Conservation (phyloP, 2,329 filamentous ascomycete species). For the Penicillium sp. region DNA sequence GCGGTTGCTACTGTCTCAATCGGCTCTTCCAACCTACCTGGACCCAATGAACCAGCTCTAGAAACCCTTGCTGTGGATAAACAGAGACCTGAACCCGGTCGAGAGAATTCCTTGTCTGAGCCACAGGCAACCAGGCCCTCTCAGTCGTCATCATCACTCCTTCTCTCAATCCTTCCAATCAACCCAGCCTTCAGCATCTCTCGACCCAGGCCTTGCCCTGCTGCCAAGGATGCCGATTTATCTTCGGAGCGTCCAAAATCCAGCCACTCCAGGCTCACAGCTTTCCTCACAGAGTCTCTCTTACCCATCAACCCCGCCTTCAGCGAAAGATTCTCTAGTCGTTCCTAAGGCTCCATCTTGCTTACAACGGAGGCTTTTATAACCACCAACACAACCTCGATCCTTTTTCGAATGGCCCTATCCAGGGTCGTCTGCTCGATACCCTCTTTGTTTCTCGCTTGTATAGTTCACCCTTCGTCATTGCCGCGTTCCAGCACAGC, state of each 20-base stretch:
- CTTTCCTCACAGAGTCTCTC: slow-evolving; percentile 17
- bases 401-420: slow-evolving; percentile 18
- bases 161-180: slow-evolving; percentile 15
- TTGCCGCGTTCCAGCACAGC: slow-evolving; percentile 22
- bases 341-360: neutral
- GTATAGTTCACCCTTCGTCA: slow-evolving; percentile 24
- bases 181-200: slow-evolving; percentile 7
- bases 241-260: neutral
- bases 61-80: neutral
- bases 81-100: neutral
- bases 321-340: slow-evolving; percentile 9
- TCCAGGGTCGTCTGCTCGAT: slow-evolving; percentile 25
- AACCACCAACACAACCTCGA: slow-evolving; percentile 12
- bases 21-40: neutral
- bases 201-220: slow-evolving; percentile 7
- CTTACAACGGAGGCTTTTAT: slow-evolving; percentile 2
- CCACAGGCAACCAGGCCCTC: slow-evolving; percentile 1
- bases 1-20: neutral
- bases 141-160: slow-evolving; percentile 6
- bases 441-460: slow-evolving; percentile 31
- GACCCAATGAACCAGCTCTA: neutral
- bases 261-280: neutral
- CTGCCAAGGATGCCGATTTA: neutral
- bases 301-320: slow-evolving; percentile 33
- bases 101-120: neutral